Percentiles rank a stretch among this genome's conserved stretches.
Conservation (phyloP, 352 stramenopile species). For the Globisporangium solare region DNA sequence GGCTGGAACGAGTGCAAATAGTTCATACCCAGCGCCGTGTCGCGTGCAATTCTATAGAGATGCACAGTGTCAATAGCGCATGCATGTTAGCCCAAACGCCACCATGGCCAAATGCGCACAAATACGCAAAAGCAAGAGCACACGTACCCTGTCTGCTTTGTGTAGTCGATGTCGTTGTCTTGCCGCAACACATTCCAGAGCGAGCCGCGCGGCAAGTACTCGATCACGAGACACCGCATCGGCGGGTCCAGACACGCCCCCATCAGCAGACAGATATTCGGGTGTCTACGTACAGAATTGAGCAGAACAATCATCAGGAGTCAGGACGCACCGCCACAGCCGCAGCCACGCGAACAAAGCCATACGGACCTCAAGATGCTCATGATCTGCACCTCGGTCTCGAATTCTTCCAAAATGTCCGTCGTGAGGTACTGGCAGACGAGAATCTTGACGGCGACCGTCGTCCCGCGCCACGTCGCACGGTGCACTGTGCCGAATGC, state of each 20-base stretch:
- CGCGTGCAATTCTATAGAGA: constrained; percentile 60
- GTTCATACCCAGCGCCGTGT: constrained; percentile 84
- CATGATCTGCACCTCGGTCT: constrained; percentile 88
- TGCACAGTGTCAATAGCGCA: background rate
- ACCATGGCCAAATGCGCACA: background rate
- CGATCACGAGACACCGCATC: constrained; percentile 81
- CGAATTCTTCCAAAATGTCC: constrained; percentile 86
- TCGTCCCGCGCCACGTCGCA: constrained; percentile 65
- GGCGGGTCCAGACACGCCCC: constrained; percentile 74
- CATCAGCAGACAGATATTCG: constrained; percentile 85
- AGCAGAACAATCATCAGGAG: background rate
- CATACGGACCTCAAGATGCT: constrained; percentile 63
- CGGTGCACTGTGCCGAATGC: constrained; percentile 82
- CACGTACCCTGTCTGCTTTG: constrained; percentile 64
- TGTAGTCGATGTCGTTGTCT: constrained; percentile 61
- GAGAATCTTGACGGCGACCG: constrained; percentile 82
- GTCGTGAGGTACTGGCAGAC: constrained; percentile 77
- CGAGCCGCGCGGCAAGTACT: constrained; percentile 77
- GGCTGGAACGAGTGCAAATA: constrained; percentile 86
- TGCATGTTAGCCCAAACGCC: constrained; percentile 1
- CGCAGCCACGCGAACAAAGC: background rate
- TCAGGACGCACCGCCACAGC: background rate
- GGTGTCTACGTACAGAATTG: constrained; percentile 44
- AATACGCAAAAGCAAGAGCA: too few relatives aligned
- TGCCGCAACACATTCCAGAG: constrained; percentile 86